Percentiles rank a stretch among this genome's conserved stretches.
Conservation (phyloP, 1,284 basidiomycete species). For the Moesziomyces antarcticus region DNA sequence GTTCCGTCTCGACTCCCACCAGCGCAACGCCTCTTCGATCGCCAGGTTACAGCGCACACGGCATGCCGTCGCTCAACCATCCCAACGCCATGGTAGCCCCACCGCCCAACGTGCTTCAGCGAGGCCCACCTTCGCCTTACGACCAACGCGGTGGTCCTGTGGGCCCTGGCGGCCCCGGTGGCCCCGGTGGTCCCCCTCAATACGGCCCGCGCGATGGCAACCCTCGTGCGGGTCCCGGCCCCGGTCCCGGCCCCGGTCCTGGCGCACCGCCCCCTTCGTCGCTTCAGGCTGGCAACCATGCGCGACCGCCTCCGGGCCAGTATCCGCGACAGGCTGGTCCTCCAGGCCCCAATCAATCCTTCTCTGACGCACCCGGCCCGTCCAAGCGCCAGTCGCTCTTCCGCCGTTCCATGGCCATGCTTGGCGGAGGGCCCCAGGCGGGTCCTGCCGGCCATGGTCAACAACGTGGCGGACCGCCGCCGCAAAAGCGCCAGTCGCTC, state of each 20-base stretch:
- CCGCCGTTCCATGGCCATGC: conserved; percentile 52
- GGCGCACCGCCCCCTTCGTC: conserved; percentile 16
- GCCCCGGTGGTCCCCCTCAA: conserved; percentile 9
- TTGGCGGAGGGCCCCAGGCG: conserved; percentile 27
- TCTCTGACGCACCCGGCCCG: conserved; percentile 43
- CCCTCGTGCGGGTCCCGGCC: conserved; percentile 1
- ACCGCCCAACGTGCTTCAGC: conserved; percentile 42
- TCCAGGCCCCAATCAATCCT: conserved; percentile 21
- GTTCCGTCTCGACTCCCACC: conserved; percentile 18
- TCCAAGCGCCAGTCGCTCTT: conserved; percentile 47
- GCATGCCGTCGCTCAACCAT: conserved; percentile 25
- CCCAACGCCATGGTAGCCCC: conserved; percentile 3
- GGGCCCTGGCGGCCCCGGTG: conserved; percentile 4
- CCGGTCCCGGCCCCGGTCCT: not conserved
- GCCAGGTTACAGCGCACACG: conserved; percentile 23
- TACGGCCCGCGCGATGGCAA: conserved; percentile 8
- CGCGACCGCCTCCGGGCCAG: conserved; percentile 18
- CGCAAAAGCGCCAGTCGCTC: conserved; percentile 43
- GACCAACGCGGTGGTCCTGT: conserved; percentile 15
- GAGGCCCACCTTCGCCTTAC: conserved; percentile 35
- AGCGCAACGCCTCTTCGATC: conserved; percentile 43
- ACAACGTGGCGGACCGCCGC: conserved; percentile 4
- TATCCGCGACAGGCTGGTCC: conserved; percentile 17
- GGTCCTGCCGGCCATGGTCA: conserved; percentile 16
- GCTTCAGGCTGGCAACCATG: conserved; percentile 17